Conservation (phyloP, 73 alveolate genomes). For the Uronychia setigera region DNA sequence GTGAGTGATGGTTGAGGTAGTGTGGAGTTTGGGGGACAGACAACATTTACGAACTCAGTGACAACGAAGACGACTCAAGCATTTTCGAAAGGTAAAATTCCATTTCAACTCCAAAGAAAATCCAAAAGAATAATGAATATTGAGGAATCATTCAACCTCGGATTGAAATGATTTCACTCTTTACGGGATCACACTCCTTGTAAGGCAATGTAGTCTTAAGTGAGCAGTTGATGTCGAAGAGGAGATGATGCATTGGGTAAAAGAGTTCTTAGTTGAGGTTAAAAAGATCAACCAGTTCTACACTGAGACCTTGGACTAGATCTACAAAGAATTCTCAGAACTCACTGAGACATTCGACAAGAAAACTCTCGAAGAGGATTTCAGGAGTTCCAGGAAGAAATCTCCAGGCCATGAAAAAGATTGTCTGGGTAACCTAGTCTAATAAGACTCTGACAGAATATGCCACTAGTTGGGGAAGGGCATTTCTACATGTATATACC, state of each 20-base stretch:
- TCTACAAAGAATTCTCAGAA: background rate
- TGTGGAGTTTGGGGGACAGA: background rate
- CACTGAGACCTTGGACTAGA: background rate
- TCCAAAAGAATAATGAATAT: background rate
- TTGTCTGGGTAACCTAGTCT: background rate
- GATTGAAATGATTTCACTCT: background rate
- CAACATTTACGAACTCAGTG: background rate
- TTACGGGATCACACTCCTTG: background rate
- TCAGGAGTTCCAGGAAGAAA: background rate
- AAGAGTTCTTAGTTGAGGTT: background rate
- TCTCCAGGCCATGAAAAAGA: constrained; percentile 57
- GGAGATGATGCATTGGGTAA: constrained; percentile 9
- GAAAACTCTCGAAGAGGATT: background rate
- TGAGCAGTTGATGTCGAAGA: background rate
- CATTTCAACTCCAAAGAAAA: background rate
- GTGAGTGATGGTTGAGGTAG: constrained; percentile 4
- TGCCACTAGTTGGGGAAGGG: constrained; percentile 88
- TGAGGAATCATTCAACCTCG: background rate
- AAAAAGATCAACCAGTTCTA: constrained; percentile 1
- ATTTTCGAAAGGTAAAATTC: background rate
- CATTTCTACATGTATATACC: constrained; percentile 61
- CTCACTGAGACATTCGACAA: background rate
- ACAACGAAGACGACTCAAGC: background rate
- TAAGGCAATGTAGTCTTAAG: background rate
- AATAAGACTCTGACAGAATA: constrained; percentile 72